These are phyloP conservation scores for Pyrrhoderma noxium DNA, from an alignment of 1,284 basidiomycete species.

Conservation along the genomic window DNA sequence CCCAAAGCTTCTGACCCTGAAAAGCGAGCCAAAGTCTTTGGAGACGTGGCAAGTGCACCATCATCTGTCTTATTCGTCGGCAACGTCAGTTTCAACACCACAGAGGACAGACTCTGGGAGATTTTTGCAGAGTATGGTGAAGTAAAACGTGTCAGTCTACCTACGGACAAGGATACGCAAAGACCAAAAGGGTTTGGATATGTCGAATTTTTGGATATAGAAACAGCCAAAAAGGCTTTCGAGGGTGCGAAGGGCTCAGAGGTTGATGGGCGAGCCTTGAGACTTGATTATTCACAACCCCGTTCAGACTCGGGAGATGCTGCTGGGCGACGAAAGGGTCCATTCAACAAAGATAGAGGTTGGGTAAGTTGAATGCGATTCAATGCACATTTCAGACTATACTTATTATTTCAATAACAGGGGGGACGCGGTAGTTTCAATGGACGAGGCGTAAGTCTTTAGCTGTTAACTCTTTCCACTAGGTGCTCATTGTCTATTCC, in stretches of 20 bases:
- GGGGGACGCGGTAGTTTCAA: conserved; percentile 37
- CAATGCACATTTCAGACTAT: conserved; percentile 21
- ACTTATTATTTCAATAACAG: conserved; percentile 9
- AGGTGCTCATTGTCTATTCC: conserved; percentile 15
- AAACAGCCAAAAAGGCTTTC: conserved; percentile 77
- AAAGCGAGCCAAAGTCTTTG: conserved; percentile 72
- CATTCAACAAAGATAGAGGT: conserved; percentile 30
- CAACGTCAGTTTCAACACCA: conserved; percentile 77
- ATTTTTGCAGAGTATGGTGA: conserved; percentile 87
- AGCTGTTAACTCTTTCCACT: conserved; percentile 5
- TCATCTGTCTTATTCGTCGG: conserved; percentile 84
- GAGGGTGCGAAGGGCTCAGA: conserved; percentile 67
- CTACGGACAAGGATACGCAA: conserved; percentile 90
- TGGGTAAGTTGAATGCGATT: conserved; percentile 22
- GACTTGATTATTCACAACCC: conserved; percentile 89
- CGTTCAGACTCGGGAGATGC: conserved; percentile 58
- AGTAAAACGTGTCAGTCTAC: conserved; percentile 84
- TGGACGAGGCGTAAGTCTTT: conserved; percentile 27
- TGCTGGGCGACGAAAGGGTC: conserved; percentile 34
- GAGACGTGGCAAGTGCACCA: conserved; percentile 65
- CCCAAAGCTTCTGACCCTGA: conserved; percentile 54
- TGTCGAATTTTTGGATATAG: conserved; percentile 85
- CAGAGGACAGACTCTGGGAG: conserved; percentile 88
- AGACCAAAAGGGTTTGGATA: conserved; percentile 95
- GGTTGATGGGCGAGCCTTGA: conserved; percentile 75